phyloP scores from a whole-genome alignment of 2,329 filamentous ascomycete species.

The Arthroderma sp. region DNA sequence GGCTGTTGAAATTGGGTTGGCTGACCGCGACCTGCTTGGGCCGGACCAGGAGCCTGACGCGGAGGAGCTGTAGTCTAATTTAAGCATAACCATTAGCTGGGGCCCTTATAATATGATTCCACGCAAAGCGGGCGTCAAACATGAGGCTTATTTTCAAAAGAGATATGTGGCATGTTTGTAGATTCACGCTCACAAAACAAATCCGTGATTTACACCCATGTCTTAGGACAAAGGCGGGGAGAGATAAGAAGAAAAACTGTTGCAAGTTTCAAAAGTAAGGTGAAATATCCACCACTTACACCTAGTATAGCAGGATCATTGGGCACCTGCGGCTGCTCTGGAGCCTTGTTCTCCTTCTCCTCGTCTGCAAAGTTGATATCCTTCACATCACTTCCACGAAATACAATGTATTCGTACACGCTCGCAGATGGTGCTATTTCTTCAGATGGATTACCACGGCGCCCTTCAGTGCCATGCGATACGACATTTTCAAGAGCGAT shows the following conservation, averaged over 20 bases:
- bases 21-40: conserved; percentile 30
- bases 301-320: conserved; percentile 94
- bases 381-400: conserved; percentile 96
- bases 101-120: neutral
- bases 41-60: conserved; percentile 22
- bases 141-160: neutral
- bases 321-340: conserved; percentile 64
- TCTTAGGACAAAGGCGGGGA: conserved; percentile 36
- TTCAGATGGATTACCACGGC: conserved; percentile 62
- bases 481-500: conserved; percentile 94
- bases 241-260: too few species aligned
- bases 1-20: conserved; percentile 34
- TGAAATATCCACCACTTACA: conserved; percentile 52
- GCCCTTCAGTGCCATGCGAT: conserved; percentile 88
- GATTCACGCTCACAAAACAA: conserved; percentile 84
- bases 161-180: neutral
- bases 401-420: conserved; percentile 97
- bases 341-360: conserved; percentile 58
- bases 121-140: neutral
- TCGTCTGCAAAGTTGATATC: conserved; percentile 87
- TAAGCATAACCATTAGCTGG: neutral
- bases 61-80: conserved; percentile 1
- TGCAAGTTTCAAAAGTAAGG: neutral
- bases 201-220: conserved; percentile 86
- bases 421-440: conserved; percentile 75